phyloP scores from a whole-genome alignment of 148 eudicot genomes.

The Persicaria maculosa region DNA sequence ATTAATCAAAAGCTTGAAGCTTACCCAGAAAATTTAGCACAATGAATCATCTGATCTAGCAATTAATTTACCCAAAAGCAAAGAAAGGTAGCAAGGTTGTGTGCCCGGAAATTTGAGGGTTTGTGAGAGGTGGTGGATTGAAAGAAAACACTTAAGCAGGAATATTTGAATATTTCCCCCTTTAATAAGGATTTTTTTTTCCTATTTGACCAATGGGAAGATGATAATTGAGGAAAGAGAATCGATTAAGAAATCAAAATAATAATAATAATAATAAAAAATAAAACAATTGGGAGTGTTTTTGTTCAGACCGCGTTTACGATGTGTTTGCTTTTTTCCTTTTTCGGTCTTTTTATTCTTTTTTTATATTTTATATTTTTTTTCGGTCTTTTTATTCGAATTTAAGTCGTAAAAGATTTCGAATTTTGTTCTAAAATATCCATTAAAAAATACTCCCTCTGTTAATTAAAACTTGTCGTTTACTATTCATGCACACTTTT shows the following conservation, averaged over 20 bases:
- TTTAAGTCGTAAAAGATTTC: too few species aligned
- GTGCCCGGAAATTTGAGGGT: not conserved
- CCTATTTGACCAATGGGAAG: slow-evolving; percentile 7
- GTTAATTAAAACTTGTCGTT: too few species aligned
- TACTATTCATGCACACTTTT: too few species aligned
- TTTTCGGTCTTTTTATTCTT: too few species aligned
- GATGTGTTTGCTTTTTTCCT: not conserved
- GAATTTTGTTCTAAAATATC: too few species aligned
- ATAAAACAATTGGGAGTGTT: not conserved
- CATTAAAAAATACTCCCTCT: too few species aligned
- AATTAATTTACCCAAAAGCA: not conserved
- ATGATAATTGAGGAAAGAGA: slow-evolving; percentile 6
- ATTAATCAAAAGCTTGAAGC: not conserved
- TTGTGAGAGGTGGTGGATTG: not conserved
- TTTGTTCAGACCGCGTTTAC: not conserved
- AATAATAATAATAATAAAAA: not conserved
- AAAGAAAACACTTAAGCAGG: not conserved
- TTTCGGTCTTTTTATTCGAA: too few species aligned
- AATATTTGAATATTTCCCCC: not conserved
- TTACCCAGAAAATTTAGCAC: not conserved
- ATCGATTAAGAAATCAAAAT: not conserved
- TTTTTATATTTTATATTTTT: too few species aligned
- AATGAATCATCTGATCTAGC: not conserved
- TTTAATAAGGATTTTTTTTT: not conserved
- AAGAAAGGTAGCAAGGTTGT: not conserved